phyloP scores from a whole-genome alignment of 148 eudicot species.

The Vaccinium vitisidaea region DNA sequence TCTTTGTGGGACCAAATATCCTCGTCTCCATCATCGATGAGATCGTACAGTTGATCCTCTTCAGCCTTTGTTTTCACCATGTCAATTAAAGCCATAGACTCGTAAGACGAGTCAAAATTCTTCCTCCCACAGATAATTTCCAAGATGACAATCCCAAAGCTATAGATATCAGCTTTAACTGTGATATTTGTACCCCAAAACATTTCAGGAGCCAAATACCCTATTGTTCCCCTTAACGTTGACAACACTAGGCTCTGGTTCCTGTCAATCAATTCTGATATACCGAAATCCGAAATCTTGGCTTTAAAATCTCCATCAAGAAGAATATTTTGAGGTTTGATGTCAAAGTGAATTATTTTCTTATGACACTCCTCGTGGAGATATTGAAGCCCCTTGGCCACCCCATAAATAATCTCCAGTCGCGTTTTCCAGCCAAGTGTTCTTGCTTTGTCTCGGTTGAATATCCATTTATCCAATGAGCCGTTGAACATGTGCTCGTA shows the following conservation, averaged over 20 bases:
- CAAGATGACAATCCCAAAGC: not conserved
- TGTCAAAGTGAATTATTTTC: not conserved
- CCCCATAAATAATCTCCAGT: conserved; percentile 27
- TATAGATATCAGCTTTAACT: not conserved
- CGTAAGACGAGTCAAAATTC: conserved; percentile 15
- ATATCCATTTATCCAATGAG: conserved; percentile 41
- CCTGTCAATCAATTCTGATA: not conserved
- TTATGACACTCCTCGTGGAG: not conserved
- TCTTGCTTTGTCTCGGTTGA: conserved; percentile 11
- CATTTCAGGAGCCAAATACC: not conserved
- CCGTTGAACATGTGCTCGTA: conserved; percentile 44
- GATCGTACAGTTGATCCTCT: conserved; percentile 16
- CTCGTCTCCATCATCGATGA: not conserved
- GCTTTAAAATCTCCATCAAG: not conserved
- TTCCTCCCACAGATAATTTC: conserved; percentile 9
- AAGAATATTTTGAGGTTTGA: not conserved
- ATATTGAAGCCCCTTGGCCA: conserved; percentile 22
- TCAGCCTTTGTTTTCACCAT: not conserved
- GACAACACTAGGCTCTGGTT: not conserved
- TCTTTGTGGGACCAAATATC: conserved; percentile 11
- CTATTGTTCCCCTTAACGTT: not conserved
- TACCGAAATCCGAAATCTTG: not conserved
- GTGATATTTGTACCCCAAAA: not conserved
- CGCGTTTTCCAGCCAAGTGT: conserved; percentile 28
- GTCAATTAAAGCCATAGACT: not conserved